Evolutionary conservation across 352 stramenopile genomes (phyloP), one percentile per base, ranked within the genome.

Genomic region (Thalassiosira pacifica): DNA sequence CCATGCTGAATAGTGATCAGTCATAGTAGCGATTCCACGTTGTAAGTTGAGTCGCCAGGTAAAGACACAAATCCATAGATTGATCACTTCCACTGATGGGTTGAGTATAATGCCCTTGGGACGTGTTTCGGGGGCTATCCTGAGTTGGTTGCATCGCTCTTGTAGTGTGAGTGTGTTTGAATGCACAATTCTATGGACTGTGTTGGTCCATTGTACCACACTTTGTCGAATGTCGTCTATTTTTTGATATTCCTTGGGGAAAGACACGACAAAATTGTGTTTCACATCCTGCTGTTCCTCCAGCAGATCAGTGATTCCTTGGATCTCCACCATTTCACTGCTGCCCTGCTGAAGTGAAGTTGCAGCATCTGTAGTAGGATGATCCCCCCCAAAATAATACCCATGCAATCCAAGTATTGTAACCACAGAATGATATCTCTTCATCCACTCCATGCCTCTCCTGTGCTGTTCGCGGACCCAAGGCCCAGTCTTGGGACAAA

Each of bases 31-130:
- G 8, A 90, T 64, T 29, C 68, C 71, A 68, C 45, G 24, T 42
- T 87, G 70, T 0, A 92, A 66, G 22, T 82, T 79, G 9, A 87
- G 37, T 61, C 89, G 65, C 91, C 91, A 95, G 29, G 27, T 55
- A 65, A 93, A 88, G n/a, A 91, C 63, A 27, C 88, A 66, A 26
- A 90, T 45, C 53, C 87, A 87, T 55, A 85, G 32, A 79, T 92
- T 74, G 53, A 92, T 71, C 24, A 85, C 65, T 16, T 88, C 68
- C 22, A 64, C 53, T 26, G 83, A 77, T 57, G 90, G 91, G 31
- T 93, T 40, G 16, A 92, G 71, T 45, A 92, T 85, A 9, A 95
- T 84, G 27, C 91, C 91, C 82, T 84, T 89, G 29, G 90, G 91
- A 29, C 88, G 73, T 27, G 48, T 63, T 66, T 82, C 18, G 37